Conservation (phyloP, 2,329 filamentous ascomycete species). For the Penicillium sclerotiorum region DNA sequence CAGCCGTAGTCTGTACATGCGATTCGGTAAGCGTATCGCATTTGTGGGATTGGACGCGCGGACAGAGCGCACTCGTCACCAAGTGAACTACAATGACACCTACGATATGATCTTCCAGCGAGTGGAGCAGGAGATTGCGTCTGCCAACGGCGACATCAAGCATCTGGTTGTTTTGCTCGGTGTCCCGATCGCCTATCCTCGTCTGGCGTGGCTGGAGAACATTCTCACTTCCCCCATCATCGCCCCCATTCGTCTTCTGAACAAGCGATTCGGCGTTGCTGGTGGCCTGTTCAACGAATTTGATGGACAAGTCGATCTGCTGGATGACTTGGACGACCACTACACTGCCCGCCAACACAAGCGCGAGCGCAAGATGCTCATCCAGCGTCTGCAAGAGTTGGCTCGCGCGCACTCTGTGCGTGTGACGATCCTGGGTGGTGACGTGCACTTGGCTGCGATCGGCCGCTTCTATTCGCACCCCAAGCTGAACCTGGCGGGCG, state of each 20-base stretch:
- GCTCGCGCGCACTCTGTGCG: conserved; percentile 59
- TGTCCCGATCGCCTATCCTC: conserved; percentile 70
- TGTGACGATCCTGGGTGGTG: conserved; percentile 65
- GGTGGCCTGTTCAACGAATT: conserved; percentile 91
- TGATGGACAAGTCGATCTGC: conserved; percentile 71
- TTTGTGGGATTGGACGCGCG: conserved; percentile 63
- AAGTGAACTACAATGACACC: conserved; percentile 81
- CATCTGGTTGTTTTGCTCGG: conserved; percentile 66
- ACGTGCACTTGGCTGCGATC: conserved; percentile 65
- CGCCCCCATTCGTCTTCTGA: conserved; percentile 83
- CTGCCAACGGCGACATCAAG: conserved; percentile 59
- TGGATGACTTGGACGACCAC: conserved; percentile 68
- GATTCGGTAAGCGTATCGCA: conserved; percentile 66
- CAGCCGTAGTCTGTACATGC: conserved; percentile 64
- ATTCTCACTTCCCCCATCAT: conserved; percentile 84
- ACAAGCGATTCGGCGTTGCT: conserved; percentile 84
- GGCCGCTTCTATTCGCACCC: conserved; percentile 67
- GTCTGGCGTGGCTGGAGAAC: conserved; percentile 95
- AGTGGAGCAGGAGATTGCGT: conserved; percentile 54
- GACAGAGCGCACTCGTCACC: conserved; percentile 81
- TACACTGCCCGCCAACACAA: conserved; percentile 94
- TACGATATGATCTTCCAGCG: conserved; percentile 63
- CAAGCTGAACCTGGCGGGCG: conserved; percentile 57
- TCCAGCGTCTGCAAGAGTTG: conserved; percentile 65
- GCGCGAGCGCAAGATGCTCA: conserved; percentile 74